Evolutionary conservation across 2,329 filamentous ascomycete species (phyloP), one percentile per base, ranked within the genome.

Genomic region (Colletotrichum melonis): DNA sequence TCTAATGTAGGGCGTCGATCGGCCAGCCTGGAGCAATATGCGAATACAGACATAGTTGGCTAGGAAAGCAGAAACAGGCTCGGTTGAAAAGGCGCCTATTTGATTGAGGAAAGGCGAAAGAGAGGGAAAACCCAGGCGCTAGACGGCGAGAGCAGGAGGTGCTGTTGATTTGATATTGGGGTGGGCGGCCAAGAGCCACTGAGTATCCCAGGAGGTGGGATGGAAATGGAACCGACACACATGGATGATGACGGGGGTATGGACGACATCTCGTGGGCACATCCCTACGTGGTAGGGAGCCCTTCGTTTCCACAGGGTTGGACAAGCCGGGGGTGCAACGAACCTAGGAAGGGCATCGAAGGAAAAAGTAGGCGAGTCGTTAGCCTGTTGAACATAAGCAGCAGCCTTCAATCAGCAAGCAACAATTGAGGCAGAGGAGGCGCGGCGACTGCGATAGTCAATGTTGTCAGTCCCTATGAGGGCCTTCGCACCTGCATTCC

Each of bases 131-230:
- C 16, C n/a, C 32, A 57, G 32, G 58, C 24, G 32, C 32, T 12
- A 57, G 56, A 38, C 52, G 32, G 54, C 52, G 35, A 62, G 22
- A 55, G 52, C 58, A 64, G 26, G 54, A 56, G 58, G 46, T 57
- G 68, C 56, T 64, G 67, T 65, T 73, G 67, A 73, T 73, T 70
- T 73, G 67, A 73, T 73, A 70, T 70, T 73, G 55, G 70, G 70
- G 70, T 65, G 70, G 66, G 55, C 49, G 67, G 60, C 66, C 59
- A 73, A 73, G 67, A 55, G 55, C 60, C 46, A 60, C 66, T 28
- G 58, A 55, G 46, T 56, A 62, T 65, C 46, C 66, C 70, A 73
- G 70, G 57, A 70, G 66, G 70, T 69, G 60, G 67, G 70, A 73
- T 70, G 67, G 55, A 70, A 70, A 70, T 73, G 70, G 70, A 65